A percentile compares a stretch with the other conserved stretches of the same genome.
These are phyloP conservation scores for Diaporthe citrichinensis DNA, from an alignment of 2,329 filamentous ascomycete species.

Conservation along the genomic window DNA sequence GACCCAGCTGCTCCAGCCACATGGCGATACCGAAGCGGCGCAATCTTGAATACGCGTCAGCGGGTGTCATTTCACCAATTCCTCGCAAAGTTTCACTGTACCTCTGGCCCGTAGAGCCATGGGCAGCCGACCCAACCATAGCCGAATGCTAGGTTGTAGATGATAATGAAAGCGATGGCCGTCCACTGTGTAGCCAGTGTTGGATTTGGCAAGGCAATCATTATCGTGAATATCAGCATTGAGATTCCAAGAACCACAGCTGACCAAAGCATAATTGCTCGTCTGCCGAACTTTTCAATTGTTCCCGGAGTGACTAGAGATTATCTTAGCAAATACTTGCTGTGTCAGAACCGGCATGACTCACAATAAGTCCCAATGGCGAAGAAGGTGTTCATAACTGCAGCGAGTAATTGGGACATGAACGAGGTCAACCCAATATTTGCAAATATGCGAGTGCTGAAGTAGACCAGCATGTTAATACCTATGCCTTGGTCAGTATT, in stretches of 20 bases:
- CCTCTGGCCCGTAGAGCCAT: slow-evolving; percentile 8
- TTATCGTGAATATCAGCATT: slow-evolving; percentile 7
- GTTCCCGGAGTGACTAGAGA: not conserved
- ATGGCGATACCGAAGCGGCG: slow-evolving; percentile 10
- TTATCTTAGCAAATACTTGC: accelerated
- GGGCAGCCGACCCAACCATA: slow-evolving; percentile 8
- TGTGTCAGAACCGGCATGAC: accelerated
- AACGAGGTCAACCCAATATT: slow-evolving; percentile 7
- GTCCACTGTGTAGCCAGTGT: slow-evolving; percentile 15
- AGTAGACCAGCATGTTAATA: slow-evolving; percentile 10
- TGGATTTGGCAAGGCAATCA: slow-evolving; percentile 15
- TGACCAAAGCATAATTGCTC: slow-evolving; percentile 21
- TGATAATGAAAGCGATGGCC: slow-evolving; percentile 1
- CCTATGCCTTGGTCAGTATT: not conserved
- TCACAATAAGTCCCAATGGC: slow-evolving; percentile 7
- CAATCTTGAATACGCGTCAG: not conserved
- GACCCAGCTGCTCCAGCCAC: not conserved
- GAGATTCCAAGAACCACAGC: not conserved
- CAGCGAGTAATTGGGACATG: not conserved
- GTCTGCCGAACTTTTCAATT: slow-evolving; percentile 7
- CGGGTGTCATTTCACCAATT: accelerated
- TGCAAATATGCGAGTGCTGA: slow-evolving; percentile 17
- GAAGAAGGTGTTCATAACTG: slow-evolving; percentile 13
- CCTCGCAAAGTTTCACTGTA: accelerated
- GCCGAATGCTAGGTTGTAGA: not conserved